Evolutionary conservation across 768 basidiomycete genomes (phyloP).

Genomic region (Kwoniella dendrophila): DNA sequence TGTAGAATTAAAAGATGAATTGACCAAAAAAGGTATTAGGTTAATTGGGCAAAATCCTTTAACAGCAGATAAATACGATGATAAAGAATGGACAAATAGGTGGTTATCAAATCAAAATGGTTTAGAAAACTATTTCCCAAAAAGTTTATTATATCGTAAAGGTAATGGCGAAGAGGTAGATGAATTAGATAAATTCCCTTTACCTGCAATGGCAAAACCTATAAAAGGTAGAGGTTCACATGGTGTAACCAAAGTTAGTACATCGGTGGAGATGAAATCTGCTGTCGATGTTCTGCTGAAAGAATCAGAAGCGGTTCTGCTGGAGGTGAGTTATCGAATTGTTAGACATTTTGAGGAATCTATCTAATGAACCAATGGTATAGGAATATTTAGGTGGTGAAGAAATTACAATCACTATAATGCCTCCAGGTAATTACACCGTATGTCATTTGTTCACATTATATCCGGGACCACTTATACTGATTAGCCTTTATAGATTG

Average conservation of each 20-base stretch:
- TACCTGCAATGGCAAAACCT: slow-evolving; percentile 48
- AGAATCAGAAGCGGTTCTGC: slow-evolving; percentile 38
- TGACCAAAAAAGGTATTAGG: slow-evolving; percentile 19
- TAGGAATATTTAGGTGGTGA: slow-evolving; percentile 45
- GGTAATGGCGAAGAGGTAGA: slow-evolving; percentile 5
- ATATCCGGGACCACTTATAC: neutral
- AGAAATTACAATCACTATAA: slow-evolving; percentile 49
- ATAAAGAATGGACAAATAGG: slow-evolving; percentile 46
- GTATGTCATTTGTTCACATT: slow-evolving; percentile 19
- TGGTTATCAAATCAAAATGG: slow-evolving; percentile 35
- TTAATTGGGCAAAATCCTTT: slow-evolving; percentile 41
- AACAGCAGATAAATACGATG: slow-evolving; percentile 43
- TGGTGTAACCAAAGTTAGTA: slow-evolving; percentile 40
- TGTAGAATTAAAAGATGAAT: slow-evolving; percentile 25
- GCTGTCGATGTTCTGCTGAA: slow-evolving; percentile 15
- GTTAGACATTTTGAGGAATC: no score
- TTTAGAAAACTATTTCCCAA: slow-evolving; percentile 28
- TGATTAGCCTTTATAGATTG: slow-evolving; percentile 19
- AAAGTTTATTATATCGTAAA: slow-evolving; percentile 9
- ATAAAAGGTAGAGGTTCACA: slow-evolving; percentile 51
- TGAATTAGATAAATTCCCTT: slow-evolving; percentile 11
- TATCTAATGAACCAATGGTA: neutral
- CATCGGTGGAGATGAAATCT: slow-evolving; percentile 21
- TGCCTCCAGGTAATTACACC: slow-evolving; percentile 48
- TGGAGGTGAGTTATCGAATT: slow-evolving; percentile 36